Percentiles rank a stretch among this genome's conserved stretches.
Evolutionary conservation across 1,284 basidiomycete species (phyloP).

Genomic region (Gymnopus androsaceus): DNA sequence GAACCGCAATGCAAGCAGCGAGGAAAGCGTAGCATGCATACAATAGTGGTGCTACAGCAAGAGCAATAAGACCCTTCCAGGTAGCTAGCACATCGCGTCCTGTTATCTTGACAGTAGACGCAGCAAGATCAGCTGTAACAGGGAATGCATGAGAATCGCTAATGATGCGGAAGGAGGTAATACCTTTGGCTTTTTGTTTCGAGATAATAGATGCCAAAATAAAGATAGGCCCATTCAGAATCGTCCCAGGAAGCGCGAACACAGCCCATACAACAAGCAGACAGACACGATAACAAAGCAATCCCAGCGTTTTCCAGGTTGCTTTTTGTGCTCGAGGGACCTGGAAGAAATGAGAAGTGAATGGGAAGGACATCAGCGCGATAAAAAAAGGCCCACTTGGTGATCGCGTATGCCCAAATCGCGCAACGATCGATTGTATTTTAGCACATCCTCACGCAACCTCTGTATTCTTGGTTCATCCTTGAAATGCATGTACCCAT

Average conservation of each 20-base stretch:
- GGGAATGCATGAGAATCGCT: not conserved
- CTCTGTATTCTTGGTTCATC: slow-evolving; percentile 90
- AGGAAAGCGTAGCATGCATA: slow-evolving; percentile 85
- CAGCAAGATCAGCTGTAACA: slow-evolving; percentile 87
- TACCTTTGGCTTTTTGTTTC: slow-evolving; percentile 89
- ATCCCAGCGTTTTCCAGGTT: slow-evolving; percentile 84
- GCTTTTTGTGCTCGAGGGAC: slow-evolving; percentile 82
- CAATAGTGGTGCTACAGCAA: slow-evolving; percentile 87
- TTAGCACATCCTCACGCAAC: slow-evolving; percentile 80
- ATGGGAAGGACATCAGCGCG: not conserved
- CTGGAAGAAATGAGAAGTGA: slow-evolving; percentile 35
- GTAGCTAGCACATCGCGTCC: slow-evolving; percentile 95
- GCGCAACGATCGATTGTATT: slow-evolving; percentile 89
- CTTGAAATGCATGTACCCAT: slow-evolving; percentile 93
- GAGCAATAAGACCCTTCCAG: slow-evolving; percentile 96
- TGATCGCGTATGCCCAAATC: slow-evolving; percentile 98
- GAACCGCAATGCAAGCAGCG: slow-evolving; percentile 77
- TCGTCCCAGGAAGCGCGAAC: slow-evolving; percentile 89
- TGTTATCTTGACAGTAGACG: slow-evolving; percentile 94
- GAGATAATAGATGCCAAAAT: slow-evolving; percentile 90
- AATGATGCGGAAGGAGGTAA: not conserved
- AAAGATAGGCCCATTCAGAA: slow-evolving; percentile 95
- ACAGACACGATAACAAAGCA: slow-evolving; percentile 84
- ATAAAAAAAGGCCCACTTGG: slow-evolving; percentile 59
- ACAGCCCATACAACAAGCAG: slow-evolving; percentile 85